Evolutionary conservation across 176 grass and related monocot genomes (phyloP).

Genomic region (Sorghum bicolor): DNA sequence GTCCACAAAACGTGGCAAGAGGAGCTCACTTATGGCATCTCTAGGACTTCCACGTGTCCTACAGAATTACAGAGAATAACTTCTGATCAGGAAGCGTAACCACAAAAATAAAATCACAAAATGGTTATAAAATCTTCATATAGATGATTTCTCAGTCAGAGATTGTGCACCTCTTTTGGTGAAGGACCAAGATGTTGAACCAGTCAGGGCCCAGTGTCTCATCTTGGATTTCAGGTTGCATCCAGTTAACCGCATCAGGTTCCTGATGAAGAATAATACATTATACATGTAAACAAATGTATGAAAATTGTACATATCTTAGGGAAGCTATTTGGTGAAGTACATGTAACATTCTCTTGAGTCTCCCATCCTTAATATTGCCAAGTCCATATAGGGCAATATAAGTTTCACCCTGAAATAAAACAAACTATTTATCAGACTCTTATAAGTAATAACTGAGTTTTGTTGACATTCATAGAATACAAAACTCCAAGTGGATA

Average conservation of each 20-base stretch:
- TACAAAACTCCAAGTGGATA: neutral
- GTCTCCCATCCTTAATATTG: slow-evolving; percentile 65
- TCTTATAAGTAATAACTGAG: neutral
- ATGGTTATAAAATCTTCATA: neutral
- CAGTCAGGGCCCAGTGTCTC: slow-evolving; percentile 45
- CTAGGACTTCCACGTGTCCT: slow-evolving; percentile 49
- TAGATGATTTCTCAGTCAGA: neutral
- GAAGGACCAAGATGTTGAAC: slow-evolving; percentile 89
- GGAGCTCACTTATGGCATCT: slow-evolving; percentile 61
- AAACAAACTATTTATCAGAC: slow-evolving; percentile 11
- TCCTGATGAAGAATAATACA: slow-evolving; percentile 46
- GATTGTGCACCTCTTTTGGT: slow-evolving; percentile 65
- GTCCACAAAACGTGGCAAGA: slow-evolving; percentile 74
- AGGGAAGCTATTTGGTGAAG: neutral
- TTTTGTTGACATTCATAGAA: neutral
- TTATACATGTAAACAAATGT: neutral
- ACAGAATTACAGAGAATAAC: neutral
- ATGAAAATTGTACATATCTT: neutral
- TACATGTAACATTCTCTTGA: slow-evolving; percentile 86
- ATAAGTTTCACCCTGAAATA: slow-evolving; percentile 68
- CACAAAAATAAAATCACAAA: neutral
- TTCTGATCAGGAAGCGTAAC: neutral
- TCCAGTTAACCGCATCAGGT: slow-evolving; percentile 67
- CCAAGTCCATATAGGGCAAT: slow-evolving; percentile 75
- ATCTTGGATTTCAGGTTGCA: slow-evolving; percentile 55